Percentiles rank a stretch among this genome's conserved stretches.
Conservation (phyloP, 1,139 yeast species). For the Kluyveromyces sp. region DNA sequence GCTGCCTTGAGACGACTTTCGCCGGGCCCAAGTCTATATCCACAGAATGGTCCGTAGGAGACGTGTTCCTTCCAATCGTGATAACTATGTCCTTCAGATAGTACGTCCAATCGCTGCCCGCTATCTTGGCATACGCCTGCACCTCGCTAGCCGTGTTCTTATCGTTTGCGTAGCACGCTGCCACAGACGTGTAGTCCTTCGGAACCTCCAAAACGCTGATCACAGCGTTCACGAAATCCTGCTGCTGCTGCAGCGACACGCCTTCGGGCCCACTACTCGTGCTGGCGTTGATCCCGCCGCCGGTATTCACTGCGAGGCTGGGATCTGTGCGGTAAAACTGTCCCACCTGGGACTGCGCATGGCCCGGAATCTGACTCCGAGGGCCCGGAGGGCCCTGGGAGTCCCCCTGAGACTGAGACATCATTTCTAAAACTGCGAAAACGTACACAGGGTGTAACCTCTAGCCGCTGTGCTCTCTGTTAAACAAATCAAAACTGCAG, state of each 20-base stretch:
- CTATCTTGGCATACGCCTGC: constrained; percentile 92
- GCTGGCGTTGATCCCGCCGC: constrained; percentile 6
- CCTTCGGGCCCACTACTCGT: neutral
- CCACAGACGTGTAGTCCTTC: constrained; percentile 40
- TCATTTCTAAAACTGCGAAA: neutral
- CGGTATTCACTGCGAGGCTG: neutral
- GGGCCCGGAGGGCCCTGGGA: neutral
- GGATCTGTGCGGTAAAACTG: neutral
- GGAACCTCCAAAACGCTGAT: constrained; percentile 41
- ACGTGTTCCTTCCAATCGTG: constrained; percentile 82
- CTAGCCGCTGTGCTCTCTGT: neutral
- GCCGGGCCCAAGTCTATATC: constrained; percentile 96
- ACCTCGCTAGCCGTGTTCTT: constrained; percentile 75
- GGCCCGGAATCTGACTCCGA: neutral
- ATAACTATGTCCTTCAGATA: constrained; percentile 79
- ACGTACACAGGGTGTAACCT: neutral
- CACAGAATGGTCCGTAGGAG: constrained; percentile 41
- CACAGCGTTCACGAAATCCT: constrained; percentile 41
- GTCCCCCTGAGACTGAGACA: constrained; percentile 5
- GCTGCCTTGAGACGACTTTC: constrained; percentile 86
- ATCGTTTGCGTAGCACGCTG: constrained; percentile 53
- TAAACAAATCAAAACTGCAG: neutral
- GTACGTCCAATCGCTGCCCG: constrained; percentile 91
- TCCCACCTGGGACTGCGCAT: neutral
- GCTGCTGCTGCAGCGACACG: constrained; percentile 16